phyloP scores from a whole-genome alignment of 2,329 filamentous ascomycete genomes.

The Botrytis byssoidea region DNA sequence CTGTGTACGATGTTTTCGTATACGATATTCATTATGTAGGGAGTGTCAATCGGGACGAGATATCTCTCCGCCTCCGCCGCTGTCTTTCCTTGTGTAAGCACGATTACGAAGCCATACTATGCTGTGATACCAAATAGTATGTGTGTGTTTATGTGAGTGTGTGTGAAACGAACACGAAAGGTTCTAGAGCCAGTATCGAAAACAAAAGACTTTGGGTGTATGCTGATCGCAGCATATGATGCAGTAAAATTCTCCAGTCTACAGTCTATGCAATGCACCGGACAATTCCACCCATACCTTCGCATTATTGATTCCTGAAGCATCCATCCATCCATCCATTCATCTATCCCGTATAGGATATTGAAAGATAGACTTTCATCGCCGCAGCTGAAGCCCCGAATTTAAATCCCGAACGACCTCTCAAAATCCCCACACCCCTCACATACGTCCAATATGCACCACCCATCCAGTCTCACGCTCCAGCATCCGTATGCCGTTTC shows the following conservation, averaged over 20 bases:
- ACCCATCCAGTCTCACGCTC: background rate
- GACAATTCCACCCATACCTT: background rate
- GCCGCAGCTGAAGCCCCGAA: background rate
- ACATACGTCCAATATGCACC: background rate
- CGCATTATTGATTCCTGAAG: background rate
- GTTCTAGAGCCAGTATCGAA: background rate
- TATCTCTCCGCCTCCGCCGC: background rate
- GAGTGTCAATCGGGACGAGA: background rate
- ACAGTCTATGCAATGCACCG: background rate
- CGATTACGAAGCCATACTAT: background rate
- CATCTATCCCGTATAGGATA: background rate
- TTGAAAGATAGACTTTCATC: background rate
- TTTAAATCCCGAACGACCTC: background rate
- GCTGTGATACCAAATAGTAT: background rate
- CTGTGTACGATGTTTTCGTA: background rate
- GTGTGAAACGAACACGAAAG: background rate
- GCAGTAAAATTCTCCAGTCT: background rate
- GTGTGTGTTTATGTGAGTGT: background rate
- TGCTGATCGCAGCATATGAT: conserved; percentile 13
- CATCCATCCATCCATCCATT: background rate
- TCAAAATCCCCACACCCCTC: background rate
- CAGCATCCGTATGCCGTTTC: conserved; percentile 2
- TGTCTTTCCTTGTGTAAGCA: background rate
- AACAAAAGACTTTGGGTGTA: background rate
- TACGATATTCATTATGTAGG: background rate